These are phyloP conservation scores for Theobroma cacao DNA, from an alignment of 345 rosid species.

Conservation along the genomic window DNA sequence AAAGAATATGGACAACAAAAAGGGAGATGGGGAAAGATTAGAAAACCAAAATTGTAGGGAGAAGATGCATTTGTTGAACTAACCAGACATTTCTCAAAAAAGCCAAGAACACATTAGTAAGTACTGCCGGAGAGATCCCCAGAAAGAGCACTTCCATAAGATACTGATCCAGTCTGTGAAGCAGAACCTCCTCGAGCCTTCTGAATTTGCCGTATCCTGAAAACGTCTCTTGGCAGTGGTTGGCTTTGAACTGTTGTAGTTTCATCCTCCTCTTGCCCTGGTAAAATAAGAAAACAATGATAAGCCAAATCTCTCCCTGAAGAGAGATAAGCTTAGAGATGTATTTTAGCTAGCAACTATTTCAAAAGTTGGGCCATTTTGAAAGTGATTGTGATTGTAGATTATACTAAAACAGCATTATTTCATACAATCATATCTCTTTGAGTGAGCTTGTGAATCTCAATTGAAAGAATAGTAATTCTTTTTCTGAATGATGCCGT, in stretches of 20 bases:
- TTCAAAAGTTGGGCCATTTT: background rate
- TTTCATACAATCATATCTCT: background rate
- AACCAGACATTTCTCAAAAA: background rate
- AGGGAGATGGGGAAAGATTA: too few relatives aligned
- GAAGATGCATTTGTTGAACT: too few relatives aligned
- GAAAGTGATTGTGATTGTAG: background rate
- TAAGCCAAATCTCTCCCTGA: background rate
- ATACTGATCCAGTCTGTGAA: slow-evolving; percentile 85
- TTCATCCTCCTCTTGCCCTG: slow-evolving; percentile 82
- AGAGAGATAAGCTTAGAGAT: background rate
- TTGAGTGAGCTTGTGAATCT: background rate
- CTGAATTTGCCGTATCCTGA: slow-evolving; percentile 74
- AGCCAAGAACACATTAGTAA: background rate
- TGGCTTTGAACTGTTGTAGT: slow-evolving; percentile 68
- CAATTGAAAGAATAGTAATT: background rate
- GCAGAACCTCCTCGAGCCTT: slow-evolving; percentile 59
- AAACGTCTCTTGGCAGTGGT: slow-evolving; percentile 70
- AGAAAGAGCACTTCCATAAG: slow-evolving; percentile 83
- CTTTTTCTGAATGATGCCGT: background rate
- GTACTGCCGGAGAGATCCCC: slow-evolving; percentile 89
- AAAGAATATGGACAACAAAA: too few relatives aligned
- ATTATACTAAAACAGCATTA: background rate
- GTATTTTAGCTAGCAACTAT: background rate
- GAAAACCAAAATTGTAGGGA: too few relatives aligned
- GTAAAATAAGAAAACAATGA: slow-evolving; percentile 4